These are phyloP conservation scores for Ophiostoma pallidulum DNA, from an alignment of 2,329 filamentous ascomycete species.

Conservation along the genomic window DNA sequence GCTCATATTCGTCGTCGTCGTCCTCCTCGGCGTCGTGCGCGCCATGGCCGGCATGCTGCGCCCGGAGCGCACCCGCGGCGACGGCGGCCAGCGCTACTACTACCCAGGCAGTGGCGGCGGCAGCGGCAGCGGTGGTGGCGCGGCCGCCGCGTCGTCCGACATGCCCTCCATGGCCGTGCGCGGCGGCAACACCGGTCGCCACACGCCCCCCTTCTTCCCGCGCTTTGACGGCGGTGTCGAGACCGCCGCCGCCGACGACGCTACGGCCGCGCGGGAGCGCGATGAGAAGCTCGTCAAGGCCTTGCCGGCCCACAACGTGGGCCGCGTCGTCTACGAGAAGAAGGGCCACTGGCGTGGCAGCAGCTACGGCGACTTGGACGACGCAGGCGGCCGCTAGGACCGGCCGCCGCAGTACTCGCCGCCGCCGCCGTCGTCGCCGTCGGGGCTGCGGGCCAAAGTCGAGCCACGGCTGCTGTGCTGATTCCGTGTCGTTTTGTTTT, in stretches of 20 bases:
- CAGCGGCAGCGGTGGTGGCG: slow-evolving; percentile 14
- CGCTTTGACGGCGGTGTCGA: slow-evolving; percentile 11
- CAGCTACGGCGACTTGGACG: slow-evolving; percentile 28
- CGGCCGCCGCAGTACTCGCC: slow-evolving; percentile 9
- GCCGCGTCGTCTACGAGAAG: slow-evolving; percentile 17
- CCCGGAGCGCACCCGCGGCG: slow-evolving; percentile 50
- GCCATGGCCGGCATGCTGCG: slow-evolving; percentile 51
- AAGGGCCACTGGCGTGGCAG: slow-evolving; percentile 26
- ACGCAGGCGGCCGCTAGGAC: slow-evolving; percentile 18
- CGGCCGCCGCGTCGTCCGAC: slow-evolving; percentile 19
- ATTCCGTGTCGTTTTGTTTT: neutral
- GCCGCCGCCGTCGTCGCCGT: slow-evolving; percentile 2
- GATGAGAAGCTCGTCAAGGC: slow-evolving; percentile 21
- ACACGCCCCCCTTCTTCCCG: slow-evolving; percentile 14
- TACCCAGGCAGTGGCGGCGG: neutral
- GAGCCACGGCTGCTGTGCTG: slow-evolving; percentile 8
- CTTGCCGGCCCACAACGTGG: too few relatives aligned
- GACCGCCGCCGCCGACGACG: slow-evolving; percentile 11
- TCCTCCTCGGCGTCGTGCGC: slow-evolving; percentile 63
- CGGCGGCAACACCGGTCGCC: too few relatives aligned
- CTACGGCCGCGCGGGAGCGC: slow-evolving; percentile 15
- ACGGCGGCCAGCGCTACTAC: slow-evolving; percentile 41
- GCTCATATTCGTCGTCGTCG: slow-evolving; percentile 66
- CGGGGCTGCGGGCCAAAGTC: neutral
- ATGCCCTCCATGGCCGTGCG: too few relatives aligned